Base-by-base conservation (phyloP, 176 grass and related monocot genomes). In the Areca catechu region DNA sequence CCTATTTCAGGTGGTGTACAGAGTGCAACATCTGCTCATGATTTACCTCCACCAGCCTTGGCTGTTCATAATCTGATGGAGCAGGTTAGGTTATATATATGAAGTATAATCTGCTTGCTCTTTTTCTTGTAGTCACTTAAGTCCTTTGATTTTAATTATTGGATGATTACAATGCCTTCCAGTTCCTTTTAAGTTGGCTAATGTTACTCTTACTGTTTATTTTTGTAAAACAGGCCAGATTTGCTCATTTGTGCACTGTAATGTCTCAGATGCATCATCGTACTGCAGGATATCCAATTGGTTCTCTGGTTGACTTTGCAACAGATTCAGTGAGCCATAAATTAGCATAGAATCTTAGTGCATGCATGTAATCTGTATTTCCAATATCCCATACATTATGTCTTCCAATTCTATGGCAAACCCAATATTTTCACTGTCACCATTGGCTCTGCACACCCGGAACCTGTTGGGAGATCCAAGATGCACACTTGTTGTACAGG, bases 191-290 rank as follows among this genome's bases (percentile, higher is more conserved):
- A 7, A 9, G 30, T 34, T 34, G 30, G 9, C 30, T 2, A 34
- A 34, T 34, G 30, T 34, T 34, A 9, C 30, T 34, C 7, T 34
- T 34, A 34, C 30, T 34, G 30, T 34, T 34, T 34, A 7, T 20
- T 69, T 37, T 53, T 57, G 58, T 51, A 34, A 77, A 74, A 47
- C 77, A 97, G 87, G 84, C 93, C 0, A 74, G 87, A 2, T 98
- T 98, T 76, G 93, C 93, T 71, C 84, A 98, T 62, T 74, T 98
- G 25, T 98, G 81, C 70, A 85, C 93, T 57, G 77, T 90, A 24
- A 98, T 98, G 93, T 98, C 93, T 52, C 71, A 79, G 58, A 98
- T 98, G 93, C 93, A 98, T 53, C 93, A 98, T 66, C 83, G 84
- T 19, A 80, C 87, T 10, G 66, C 83, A 61, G 93, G 87, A 19